Conservation (phyloP, 768 basidiomycete species). For the Suillus placidus region DNA sequence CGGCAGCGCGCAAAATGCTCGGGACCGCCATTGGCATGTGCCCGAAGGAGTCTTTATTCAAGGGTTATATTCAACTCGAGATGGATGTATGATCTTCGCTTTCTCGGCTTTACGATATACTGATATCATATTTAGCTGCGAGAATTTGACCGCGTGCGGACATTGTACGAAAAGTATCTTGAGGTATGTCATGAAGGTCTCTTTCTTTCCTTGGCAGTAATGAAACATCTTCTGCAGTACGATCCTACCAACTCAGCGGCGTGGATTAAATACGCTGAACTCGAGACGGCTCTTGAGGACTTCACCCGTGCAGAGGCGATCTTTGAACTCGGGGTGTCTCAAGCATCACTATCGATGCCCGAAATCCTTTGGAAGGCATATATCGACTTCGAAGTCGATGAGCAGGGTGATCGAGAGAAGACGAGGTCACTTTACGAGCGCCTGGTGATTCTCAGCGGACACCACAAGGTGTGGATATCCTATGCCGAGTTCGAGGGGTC, state of each 20-base stretch:
- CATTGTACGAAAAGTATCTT: constrained; percentile 91
- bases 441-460: constrained; percentile 80
- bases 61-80: constrained; percentile 93
- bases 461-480: constrained; percentile 97
- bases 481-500: constrained; percentile 92
- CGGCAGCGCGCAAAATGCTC: constrained; percentile 84
- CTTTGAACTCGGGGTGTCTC: constrained; percentile 88
- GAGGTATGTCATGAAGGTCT: constrained; percentile 54
- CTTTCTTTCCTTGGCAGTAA: constrained; percentile 2
- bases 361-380: constrained; percentile 94
- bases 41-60: constrained; percentile 94
- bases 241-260: constrained; percentile 90
- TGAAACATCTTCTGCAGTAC: constrained; percentile 46
- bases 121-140: constrained; percentile 58
- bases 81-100: constrained; percentile 62
- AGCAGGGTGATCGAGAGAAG: constrained; percentile 81
- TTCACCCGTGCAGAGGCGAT: constrained; percentile 88
- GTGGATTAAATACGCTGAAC: constrained; percentile 96
- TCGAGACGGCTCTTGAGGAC: constrained; percentile 87
- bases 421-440: constrained; percentile 89
- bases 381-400: constrained; percentile 94
- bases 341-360: constrained; percentile 89
- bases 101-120: not conserved
- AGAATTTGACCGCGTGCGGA: constrained; percentile 94
- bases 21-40: constrained; percentile 94